A percentile compares a stretch with the other conserved stretches of the same genome.
Conservation (phyloP, 352 stramenopile species). For the Hyaloperonospora brassicae region DNA sequence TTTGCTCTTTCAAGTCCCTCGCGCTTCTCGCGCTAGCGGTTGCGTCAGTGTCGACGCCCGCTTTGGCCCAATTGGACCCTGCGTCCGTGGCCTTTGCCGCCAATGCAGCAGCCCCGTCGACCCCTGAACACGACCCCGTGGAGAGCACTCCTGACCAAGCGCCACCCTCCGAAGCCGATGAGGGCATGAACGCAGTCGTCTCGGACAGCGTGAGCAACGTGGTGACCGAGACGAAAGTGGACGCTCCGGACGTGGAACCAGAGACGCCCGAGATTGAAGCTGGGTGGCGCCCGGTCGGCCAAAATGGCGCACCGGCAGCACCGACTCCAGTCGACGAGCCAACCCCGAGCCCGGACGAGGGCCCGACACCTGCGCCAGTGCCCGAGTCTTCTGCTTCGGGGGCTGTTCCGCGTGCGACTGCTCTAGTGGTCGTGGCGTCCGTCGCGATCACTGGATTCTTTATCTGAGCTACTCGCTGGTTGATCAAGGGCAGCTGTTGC, state of each 20-base stretch:
- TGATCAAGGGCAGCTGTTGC: neutral
- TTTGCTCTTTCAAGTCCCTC: neutral
- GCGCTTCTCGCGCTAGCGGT: neutral
- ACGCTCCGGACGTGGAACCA: neutral
- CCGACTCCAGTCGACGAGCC: too few species aligned
- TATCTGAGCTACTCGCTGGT: slow-evolving; percentile 18
- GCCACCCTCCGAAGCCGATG: neutral
- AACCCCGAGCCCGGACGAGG: neutral
- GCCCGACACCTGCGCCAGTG: slow-evolving; percentile 6
- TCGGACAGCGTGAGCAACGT: slow-evolving; percentile 1
- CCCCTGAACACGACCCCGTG: neutral
- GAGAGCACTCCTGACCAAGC: neutral
- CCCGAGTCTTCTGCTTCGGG: slow-evolving; percentile 19
- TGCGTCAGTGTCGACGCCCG: neutral
- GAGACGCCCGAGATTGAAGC: too few species aligned
- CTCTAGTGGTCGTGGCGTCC: slow-evolving; percentile 12
- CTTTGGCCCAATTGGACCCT: neutral
- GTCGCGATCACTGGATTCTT: slow-evolving; percentile 24
- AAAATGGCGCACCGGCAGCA: too few species aligned
- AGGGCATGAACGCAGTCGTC: neutral
- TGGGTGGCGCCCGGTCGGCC: too few species aligned
- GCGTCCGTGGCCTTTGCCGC: neutral
- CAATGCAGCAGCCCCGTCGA: neutral
- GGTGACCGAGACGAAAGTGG: neutral
- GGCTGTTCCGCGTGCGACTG: slow-evolving; percentile 8